Evolutionary conservation across 2,329 filamentous ascomycete genomes (phyloP).

Genomic region (Sphaerostilbella broomeana): DNA sequence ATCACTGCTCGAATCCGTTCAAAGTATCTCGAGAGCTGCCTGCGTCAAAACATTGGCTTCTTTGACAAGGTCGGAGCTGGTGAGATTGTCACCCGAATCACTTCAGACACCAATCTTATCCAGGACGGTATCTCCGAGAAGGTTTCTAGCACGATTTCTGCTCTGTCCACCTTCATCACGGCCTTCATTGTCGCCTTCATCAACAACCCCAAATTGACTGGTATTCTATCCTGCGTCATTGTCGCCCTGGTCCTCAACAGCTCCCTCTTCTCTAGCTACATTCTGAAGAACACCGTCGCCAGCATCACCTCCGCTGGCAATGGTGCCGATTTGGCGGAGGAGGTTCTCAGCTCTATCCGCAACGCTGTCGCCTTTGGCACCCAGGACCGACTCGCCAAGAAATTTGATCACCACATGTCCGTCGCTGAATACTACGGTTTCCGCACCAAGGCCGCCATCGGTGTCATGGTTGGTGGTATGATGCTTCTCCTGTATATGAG

Average conservation of each 20-base stretch:
- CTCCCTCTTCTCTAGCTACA: slow-evolving; percentile 64
- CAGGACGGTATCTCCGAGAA: slow-evolving; percentile 93
- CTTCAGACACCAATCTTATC: slow-evolving; percentile 84
- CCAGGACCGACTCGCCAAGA: slow-evolving; percentile 76
- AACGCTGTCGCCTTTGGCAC: slow-evolving; percentile 91
- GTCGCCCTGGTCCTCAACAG: slow-evolving; percentile 70
- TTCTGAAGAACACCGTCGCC: slow-evolving; percentile 74
- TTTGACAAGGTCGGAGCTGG: slow-evolving; percentile 90
- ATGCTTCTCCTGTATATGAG: slow-evolving; percentile 80
- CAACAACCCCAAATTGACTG: slow-evolving; percentile 85
- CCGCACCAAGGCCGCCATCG: slow-evolving; percentile 66
- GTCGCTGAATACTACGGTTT: slow-evolving; percentile 67
- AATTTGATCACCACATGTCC: slow-evolving; percentile 71
- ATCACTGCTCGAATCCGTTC: slow-evolving; percentile 72
- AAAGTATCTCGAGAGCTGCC: slow-evolving; percentile 74
- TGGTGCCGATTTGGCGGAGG: slow-evolving; percentile 83
- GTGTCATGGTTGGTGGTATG: slow-evolving; percentile 74
- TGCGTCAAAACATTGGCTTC: slow-evolving; percentile 85
- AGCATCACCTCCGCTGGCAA: slow-evolving; percentile 72
- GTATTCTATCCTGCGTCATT: slow-evolving; percentile 79
- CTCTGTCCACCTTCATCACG: slow-evolving; percentile 74
- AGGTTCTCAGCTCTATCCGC: slow-evolving; percentile 87
- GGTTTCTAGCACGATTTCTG: slow-evolving; percentile 69
- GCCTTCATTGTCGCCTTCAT: slow-evolving; percentile 87
- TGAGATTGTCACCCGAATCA: slow-evolving; percentile 91